Conservation (phyloP, 768 basidiomycete genomes). For the Lanmaoa rubissima region DNA sequence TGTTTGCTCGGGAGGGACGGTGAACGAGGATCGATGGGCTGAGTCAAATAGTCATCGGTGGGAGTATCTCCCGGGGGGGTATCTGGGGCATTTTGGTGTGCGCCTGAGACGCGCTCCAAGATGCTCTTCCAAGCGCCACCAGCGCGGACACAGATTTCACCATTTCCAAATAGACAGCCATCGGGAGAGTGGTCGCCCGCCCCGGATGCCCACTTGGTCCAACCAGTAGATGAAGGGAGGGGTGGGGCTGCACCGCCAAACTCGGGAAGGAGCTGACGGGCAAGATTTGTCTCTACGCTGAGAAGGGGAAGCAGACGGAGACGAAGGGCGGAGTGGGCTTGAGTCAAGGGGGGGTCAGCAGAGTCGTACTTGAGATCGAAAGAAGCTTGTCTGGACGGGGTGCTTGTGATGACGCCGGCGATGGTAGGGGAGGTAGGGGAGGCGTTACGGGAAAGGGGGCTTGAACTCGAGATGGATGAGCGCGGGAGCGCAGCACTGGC, state of each 20-base stretch:
- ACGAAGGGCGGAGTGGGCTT: slow-evolving; percentile 26
- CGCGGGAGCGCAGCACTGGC: background rate
- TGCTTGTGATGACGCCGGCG: background rate
- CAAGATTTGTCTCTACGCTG: slow-evolving; percentile 52
- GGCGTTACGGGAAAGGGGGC: background rate
- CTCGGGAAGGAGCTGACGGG: slow-evolving; percentile 49
- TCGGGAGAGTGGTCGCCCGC: background rate
- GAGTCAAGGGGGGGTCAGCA: slow-evolving; percentile 20
- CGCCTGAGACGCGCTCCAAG: slow-evolving; percentile 29
- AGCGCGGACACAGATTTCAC: slow-evolving; percentile 51
- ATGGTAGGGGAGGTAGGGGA: background rate
- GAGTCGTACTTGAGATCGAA: background rate
- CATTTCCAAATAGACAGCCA: background rate
- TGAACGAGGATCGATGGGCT: background rate
- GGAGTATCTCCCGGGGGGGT: background rate
- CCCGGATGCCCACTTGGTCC: slow-evolving; percentile 27
- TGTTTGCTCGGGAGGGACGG: background rate
- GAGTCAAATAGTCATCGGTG: slow-evolving; percentile 10
- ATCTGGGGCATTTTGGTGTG: background rate
- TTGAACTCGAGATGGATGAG: background rate
- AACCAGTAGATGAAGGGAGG: slow-evolving; percentile 27
- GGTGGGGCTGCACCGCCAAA: slow-evolving; percentile 17
- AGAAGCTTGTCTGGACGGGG: background rate
- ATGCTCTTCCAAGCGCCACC: slow-evolving; percentile 59
- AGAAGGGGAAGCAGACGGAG: slow-evolving; percentile 51